Evolutionary conservation across 2,329 filamentous ascomycete species (phyloP).

Genomic region (Fusarium sp.): DNA sequence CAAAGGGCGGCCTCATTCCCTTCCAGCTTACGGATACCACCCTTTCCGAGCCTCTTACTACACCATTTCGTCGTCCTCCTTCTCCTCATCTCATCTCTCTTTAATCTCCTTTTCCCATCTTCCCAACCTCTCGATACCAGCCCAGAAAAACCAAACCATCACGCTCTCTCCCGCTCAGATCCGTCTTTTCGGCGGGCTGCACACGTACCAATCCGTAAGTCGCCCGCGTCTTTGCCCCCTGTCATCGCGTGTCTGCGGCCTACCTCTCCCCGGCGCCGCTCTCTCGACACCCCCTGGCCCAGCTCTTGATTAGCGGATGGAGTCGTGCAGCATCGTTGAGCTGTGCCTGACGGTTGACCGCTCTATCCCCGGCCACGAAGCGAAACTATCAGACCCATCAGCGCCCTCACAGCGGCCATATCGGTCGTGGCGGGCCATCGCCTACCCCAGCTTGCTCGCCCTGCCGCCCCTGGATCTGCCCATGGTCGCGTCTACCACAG

Average conservation of each 20-base stretch:
- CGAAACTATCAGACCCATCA: conserved; percentile 9
- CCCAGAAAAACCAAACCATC: not conserved
- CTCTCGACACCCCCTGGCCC: conserved; percentile 21
- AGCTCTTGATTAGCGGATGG: conserved; percentile 33
- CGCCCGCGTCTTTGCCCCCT: conserved; percentile 24
- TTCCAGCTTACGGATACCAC: conserved; percentile 10
- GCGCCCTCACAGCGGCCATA: conserved; percentile 6
- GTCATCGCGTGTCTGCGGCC: conserved; percentile 30
- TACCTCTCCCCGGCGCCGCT: conserved; percentile 27
- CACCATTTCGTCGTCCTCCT: conserved; percentile 2
- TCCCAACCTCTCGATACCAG: conserved; percentile 21
- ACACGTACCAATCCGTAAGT: conserved; percentile 34
- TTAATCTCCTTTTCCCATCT: conserved; percentile 1
- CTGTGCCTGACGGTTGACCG: conserved; percentile 36
- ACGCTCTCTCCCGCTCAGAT: not conserved
- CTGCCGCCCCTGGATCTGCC: conserved; percentile 38
- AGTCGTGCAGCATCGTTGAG: conserved; percentile 28
- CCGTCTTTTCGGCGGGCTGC: conserved; percentile 24
- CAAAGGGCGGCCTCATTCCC: conserved; percentile 32
- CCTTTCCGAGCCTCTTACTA: conserved; percentile 11
- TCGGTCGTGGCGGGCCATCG: conserved; percentile 29
- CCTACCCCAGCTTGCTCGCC: conserved; percentile 29
- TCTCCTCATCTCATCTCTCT: not conserved
- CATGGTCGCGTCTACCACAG: conserved; percentile 32
- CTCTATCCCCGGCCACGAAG: conserved; percentile 19